phyloP scores from a whole-genome alignment of 1,284 basidiomycete species.

The Pseudozyma sp. region DNA sequence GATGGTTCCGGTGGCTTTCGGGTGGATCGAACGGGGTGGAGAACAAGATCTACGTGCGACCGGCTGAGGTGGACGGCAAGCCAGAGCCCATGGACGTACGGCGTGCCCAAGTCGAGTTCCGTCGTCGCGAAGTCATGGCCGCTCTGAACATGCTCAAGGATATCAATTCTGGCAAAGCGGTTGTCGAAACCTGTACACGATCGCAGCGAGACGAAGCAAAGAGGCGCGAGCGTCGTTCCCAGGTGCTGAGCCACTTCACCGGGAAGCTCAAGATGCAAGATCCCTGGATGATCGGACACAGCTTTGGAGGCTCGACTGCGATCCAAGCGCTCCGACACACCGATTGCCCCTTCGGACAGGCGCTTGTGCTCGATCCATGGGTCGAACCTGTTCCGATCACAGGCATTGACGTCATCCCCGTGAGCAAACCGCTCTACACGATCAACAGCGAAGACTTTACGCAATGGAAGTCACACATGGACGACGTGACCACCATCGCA shows the following conservation, averaged over 20 bases:
- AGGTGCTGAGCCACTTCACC: conserved; percentile 28
- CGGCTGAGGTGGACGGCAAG: conserved; percentile 42
- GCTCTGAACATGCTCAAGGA: conserved; percentile 38
- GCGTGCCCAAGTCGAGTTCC: conserved; percentile 51
- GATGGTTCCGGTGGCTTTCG: conserved; percentile 27
- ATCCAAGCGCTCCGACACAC: conserved; percentile 38
- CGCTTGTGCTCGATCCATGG: conserved; percentile 56
- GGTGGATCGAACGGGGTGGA: conserved; percentile 26
- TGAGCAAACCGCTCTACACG: conserved; percentile 56
- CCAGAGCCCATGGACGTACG: conserved; percentile 35
- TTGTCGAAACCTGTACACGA: conserved; percentile 30
- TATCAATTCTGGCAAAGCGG: conserved; percentile 42
- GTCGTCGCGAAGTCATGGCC: conserved; percentile 52
- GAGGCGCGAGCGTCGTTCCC: conserved; percentile 10
- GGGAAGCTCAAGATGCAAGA: conserved; percentile 41
- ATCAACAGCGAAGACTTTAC: conserved; percentile 64
- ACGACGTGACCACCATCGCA: conserved; percentile 40
- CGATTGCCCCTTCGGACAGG: conserved; percentile 40
- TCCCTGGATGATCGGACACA: conserved; percentile 56
- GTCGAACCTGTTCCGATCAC: conserved; percentile 47
- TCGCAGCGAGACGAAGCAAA: conserved; percentile 23
- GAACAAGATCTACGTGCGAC: conserved; percentile 50
- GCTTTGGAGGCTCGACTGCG: conserved; percentile 56
- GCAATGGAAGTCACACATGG: conserved; percentile 57
- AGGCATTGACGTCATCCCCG: conserved; percentile 16